Evolutionary conservation across 2,329 filamentous ascomycete genomes (phyloP).

Genomic region (Didymella lethalis): DNA sequence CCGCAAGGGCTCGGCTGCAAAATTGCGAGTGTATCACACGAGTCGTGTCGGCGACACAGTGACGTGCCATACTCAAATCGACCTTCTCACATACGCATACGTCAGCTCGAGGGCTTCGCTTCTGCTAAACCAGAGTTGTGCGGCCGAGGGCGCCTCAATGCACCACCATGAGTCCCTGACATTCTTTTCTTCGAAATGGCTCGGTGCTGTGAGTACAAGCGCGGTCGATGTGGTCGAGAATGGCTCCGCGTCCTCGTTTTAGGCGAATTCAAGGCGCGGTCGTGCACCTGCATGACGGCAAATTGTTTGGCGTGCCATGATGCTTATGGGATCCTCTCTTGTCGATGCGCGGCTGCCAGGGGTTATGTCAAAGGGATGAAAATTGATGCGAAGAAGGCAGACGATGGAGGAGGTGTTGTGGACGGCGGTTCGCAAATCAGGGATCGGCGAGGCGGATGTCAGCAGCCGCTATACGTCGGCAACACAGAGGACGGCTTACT

Average conservation of each 20-base stretch:
- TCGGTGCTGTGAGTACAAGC: background rate
- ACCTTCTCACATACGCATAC: background rate
- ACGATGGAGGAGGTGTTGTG: background rate
- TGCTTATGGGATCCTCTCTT: background rate
- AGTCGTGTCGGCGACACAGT: slow-evolving; percentile 2
- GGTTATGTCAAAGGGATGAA: background rate
- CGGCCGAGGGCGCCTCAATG: background rate
- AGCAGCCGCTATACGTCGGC: background rate
- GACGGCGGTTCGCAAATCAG: background rate
- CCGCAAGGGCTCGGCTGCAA: background rate
- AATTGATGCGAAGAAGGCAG: background rate
- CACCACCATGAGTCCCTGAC: no score
- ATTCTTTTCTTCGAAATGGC: background rate
- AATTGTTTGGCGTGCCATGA: background rate
- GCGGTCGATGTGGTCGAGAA: background rate
- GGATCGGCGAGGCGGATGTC: background rate
- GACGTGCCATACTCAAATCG: background rate
- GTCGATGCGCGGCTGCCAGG: background rate
- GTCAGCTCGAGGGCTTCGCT: background rate
- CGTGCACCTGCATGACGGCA: background rate
- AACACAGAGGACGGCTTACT: background rate
- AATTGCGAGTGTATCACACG: background rate
- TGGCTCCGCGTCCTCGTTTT: background rate
- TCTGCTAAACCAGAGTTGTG: background rate
- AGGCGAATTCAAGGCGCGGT: background rate